phyloP scores from a whole-genome alignment of 2,329 filamentous ascomycete species.

The Botrytis squamosa region DNA sequence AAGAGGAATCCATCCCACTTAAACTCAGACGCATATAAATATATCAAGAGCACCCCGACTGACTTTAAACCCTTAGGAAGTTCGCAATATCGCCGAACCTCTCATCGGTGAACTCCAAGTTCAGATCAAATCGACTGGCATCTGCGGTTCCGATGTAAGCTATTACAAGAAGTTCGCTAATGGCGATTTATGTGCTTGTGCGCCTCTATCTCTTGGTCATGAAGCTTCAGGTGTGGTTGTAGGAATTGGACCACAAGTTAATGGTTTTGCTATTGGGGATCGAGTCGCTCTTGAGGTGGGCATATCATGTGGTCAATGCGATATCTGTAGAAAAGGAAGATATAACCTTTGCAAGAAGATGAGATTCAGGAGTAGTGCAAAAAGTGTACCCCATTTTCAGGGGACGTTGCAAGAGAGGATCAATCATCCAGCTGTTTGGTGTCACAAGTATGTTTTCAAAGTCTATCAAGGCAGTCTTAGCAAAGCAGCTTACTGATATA shows the following conservation, averaged over 20 bases:
- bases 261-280: slow-evolving; percentile 54
- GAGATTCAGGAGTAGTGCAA: slow-evolving; percentile 61
- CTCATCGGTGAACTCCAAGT: slow-evolving; percentile 59
- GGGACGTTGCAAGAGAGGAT: slow-evolving; percentile 62
- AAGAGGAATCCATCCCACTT: slow-evolving; percentile 34
- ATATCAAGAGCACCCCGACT: not conserved
- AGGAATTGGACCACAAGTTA: slow-evolving; percentile 53
- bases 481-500: slow-evolving; percentile 12
- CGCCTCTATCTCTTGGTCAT: slow-evolving; percentile 64
- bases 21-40: not conserved
- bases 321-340: slow-evolving; percentile 84
- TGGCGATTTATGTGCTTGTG: slow-evolving; percentile 64
- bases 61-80: slow-evolving; percentile 45
- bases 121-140: slow-evolving; percentile 62
- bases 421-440: slow-evolving; percentile 62
- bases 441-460: slow-evolving; percentile 52
- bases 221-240: slow-evolving; percentile 60
- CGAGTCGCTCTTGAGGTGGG: slow-evolving; percentile 79
- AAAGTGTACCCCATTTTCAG: slow-evolving; percentile 62
- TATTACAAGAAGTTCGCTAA: slow-evolving; percentile 74
- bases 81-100: slow-evolving; percentile 45
- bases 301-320: slow-evolving; percentile 85
- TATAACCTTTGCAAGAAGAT: slow-evolving; percentile 63
- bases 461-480: not conserved
- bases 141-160: slow-evolving; percentile 68